Conservation (phyloP, 2,329 filamentous ascomycete species). For the Aquanectria penicillioides region DNA sequence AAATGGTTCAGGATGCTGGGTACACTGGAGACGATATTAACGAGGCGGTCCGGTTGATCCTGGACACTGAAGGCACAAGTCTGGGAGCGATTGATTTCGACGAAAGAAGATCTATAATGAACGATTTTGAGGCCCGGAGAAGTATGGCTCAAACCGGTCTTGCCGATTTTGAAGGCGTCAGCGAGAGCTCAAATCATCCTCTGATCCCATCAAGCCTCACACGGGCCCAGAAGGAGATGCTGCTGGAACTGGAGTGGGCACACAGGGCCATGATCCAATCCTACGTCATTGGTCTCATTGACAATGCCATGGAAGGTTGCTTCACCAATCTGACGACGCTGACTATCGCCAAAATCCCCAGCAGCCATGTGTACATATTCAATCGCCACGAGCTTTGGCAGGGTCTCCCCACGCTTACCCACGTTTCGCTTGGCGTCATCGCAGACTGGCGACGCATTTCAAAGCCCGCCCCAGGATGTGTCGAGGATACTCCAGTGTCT, state of each 20-base stretch:
- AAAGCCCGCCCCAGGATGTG: constrained; percentile 60
- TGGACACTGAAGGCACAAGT: constrained; percentile 47
- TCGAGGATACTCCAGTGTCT: constrained; percentile 58
- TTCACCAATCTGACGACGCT: constrained; percentile 67
- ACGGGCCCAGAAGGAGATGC: constrained; percentile 72
- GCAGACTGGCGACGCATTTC: constrained; percentile 72
- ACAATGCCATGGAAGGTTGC: constrained; percentile 59
- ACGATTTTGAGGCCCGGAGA: constrained; percentile 19
- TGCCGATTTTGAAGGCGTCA: constrained; percentile 32
- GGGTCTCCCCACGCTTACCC: constrained; percentile 62
- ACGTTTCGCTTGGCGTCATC: constrained; percentile 68
- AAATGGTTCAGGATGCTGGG: constrained; percentile 51
- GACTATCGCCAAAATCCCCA: constrained; percentile 72
- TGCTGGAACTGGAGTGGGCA: constrained; percentile 75
- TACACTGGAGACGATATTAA: constrained; percentile 43
- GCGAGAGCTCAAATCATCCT: constrained; percentile 41
- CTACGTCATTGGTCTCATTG: constrained; percentile 71
- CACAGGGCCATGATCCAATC: constrained; percentile 75
- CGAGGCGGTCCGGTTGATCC: constrained; percentile 48
- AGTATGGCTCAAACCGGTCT: constrained; percentile 2
- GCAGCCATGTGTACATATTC: constrained; percentile 66
- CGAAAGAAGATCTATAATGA: constrained; percentile 36
- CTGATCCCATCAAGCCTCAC: constrained; percentile 67
- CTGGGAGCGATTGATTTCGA: constrained; percentile 47
- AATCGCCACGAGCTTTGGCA: constrained; percentile 70